Conservation (phyloP, 2,329 filamentous ascomycete species). For the Tolypocladium cylindrosporum region DNA sequence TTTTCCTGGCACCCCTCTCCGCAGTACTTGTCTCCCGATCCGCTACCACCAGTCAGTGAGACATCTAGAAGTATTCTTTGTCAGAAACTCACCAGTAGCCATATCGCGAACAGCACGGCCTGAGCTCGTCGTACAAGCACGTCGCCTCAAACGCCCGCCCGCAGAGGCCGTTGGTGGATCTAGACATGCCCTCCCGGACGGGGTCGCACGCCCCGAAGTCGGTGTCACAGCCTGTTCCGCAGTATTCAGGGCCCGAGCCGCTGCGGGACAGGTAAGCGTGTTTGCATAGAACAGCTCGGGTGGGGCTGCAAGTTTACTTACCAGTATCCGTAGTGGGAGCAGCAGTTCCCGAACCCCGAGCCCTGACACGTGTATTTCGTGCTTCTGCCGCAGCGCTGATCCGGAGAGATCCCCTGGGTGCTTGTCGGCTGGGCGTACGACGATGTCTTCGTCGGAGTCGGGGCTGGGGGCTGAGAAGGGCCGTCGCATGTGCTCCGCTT, state of each 20-base stretch:
- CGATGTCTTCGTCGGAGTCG: not conserved
- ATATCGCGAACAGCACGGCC: slow-evolving; percentile 24
- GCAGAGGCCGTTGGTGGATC: slow-evolving; percentile 27
- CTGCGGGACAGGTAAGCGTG: slow-evolving; percentile 8
- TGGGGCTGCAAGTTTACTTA: slow-evolving; percentile 9
- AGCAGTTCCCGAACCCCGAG: slow-evolving; percentile 26
- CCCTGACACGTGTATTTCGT: slow-evolving; percentile 25
- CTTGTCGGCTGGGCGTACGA: slow-evolving; percentile 7
- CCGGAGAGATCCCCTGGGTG: slow-evolving; percentile 16
- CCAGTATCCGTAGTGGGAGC: slow-evolving; percentile 31
- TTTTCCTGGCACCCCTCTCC: slow-evolving; percentile 21
- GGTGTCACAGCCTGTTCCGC: slow-evolving; percentile 26
- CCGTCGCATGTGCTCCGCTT: slow-evolving; percentile 3
- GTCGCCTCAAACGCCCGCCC: slow-evolving; percentile 19
- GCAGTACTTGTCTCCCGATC: slow-evolving; percentile 17
- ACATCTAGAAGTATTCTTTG: not conserved
- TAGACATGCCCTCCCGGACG: slow-evolving; percentile 9
- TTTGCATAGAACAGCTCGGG: not conserved
- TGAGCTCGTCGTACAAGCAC: slow-evolving; percentile 19
- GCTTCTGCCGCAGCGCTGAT: slow-evolving; percentile 25
- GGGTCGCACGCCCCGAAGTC: slow-evolving; percentile 23
- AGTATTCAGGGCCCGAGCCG: slow-evolving; percentile 20
- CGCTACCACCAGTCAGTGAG: slow-evolving; percentile 11
- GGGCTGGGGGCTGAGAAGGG: slow-evolving; percentile 4
- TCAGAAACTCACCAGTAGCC: slow-evolving; percentile 20